These are phyloP conservation scores for Fraxinus velutina DNA, from an alignment of 305 asterid genomes.

Conservation along the genomic window DNA sequence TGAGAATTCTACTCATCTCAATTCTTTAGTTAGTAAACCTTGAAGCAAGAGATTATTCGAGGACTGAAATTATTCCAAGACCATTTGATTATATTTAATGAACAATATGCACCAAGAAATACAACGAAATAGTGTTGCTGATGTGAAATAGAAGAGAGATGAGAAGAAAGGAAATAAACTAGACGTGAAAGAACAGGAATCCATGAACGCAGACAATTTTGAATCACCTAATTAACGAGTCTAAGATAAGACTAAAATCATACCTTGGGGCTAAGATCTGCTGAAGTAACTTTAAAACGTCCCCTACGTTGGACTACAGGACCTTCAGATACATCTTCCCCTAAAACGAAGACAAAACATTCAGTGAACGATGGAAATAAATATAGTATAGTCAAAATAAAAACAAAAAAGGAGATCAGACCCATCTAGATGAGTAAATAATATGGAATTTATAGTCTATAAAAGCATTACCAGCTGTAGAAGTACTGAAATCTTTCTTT, in stretches of 20 bases:
- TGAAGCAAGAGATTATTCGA: neutral
- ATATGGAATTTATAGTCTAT: neutral
- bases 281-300: constrained; percentile 92
- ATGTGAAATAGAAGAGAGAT: neutral
- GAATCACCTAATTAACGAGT: neutral
- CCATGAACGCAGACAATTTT: neutral
- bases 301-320: constrained; percentile 83
- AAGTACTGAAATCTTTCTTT: constrained; percentile 57
- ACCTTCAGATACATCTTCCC: constrained; percentile 74
- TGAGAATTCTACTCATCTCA: neutral
- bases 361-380: neutral
- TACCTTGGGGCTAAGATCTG: constrained; percentile 75
- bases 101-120: neutral
- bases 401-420: neutral
- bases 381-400: neutral
- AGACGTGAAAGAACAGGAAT: neutral
- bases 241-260: neutral
- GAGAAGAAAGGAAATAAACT: neutral
- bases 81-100: neutral
- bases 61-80: neutral
- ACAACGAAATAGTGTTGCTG: neutral
- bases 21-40: neutral
- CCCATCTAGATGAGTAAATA: neutral
- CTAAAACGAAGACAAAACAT: constrained; percentile 34
- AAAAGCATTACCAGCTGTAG: constrained; percentile 44